Evolutionary conservation across 169 alveolate species (phyloP), one percentile per base, ranked within the genome.

Genomic region (Sarcocystis neurona): DNA sequence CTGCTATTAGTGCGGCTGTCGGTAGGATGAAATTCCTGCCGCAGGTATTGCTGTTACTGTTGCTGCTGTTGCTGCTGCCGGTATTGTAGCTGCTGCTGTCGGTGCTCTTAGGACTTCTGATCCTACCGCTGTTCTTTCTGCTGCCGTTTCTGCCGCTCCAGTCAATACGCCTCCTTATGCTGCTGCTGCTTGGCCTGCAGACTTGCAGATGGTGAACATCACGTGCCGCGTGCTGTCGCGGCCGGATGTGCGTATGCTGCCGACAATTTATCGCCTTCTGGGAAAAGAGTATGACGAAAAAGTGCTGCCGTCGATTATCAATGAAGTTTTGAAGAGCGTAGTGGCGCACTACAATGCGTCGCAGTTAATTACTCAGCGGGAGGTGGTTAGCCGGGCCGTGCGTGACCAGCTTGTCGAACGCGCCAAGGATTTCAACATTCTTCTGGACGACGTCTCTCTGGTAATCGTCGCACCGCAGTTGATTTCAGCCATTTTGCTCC

Each of bases 301-400:
- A 93, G 99, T 98, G 37, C 95, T 98, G 53, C 99, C 99, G 0
- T 98, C 99, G 15, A 97, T 98, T 80, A 98, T 97, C 86, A 98
- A 98, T 91, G 99, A 98, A 94, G 99, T 98, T 39, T 91, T 98
- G 88, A 97, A 97, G 94, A 94, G 98, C 79, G 99, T 97, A 44
- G 99, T 97, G 27, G 99, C 99, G 43, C 98, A 98, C 92, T 98
- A 96, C 93, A 97, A 98, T 85, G 99, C 99, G 44, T 94, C 99
- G 39, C 98, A 98, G 92, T 95, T 98, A 53, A 96, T 98, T 91
- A 97, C 98, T 27, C 97, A 97, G 96, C 95, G 99, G 93, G 99
- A 98, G 89, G 95, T 96, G 86, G 98, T 92, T 75, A 89, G 95
- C 70, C 80, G 94, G 70, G 79, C 87, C 66, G 96, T 98, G 53